Conservation (phyloP, 805 yeast species). For the Suhomyces faveliae region DNA sequence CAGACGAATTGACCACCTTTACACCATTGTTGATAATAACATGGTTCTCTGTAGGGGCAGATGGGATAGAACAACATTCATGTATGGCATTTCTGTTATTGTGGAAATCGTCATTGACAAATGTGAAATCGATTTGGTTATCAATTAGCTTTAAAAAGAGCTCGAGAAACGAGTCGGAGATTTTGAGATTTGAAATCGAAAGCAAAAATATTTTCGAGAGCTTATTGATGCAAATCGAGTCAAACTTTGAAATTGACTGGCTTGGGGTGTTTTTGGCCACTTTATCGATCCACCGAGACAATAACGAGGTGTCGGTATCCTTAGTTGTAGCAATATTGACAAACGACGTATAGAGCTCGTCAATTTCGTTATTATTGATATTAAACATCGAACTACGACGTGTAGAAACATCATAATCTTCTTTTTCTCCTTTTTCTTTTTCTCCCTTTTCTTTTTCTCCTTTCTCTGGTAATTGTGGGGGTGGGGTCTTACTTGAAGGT, state of each 20-base stretch:
- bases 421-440: not conserved
- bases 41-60: constrained; percentile 38
- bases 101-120: constrained; percentile 60
- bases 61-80: constrained; percentile 51
- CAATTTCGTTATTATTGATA: constrained; percentile 49
- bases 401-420: not conserved
- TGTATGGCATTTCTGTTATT: constrained; percentile 71
- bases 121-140: constrained; percentile 56
- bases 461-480: too few relatives aligned
- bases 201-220: constrained; percentile 72
- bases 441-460: too few relatives aligned
- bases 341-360: constrained; percentile 71
- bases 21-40: constrained; percentile 45
- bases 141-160: constrained; percentile 45
- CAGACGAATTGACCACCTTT: constrained; percentile 36
- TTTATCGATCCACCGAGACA: constrained; percentile 41
- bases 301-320: constrained; percentile 36
- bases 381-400: constrained; percentile 9
- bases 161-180: constrained; percentile 60
- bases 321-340: constrained; percentile 49
- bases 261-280: constrained; percentile 19
- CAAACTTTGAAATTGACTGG: constrained; percentile 7
- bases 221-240: constrained; percentile 19
- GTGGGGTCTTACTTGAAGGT: too few relatives aligned
- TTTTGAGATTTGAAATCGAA: constrained; percentile 60